Evolutionary conservation across 1,139 yeast species (phyloP).

Genomic region (Yamadazyma friedrichii): DNA sequence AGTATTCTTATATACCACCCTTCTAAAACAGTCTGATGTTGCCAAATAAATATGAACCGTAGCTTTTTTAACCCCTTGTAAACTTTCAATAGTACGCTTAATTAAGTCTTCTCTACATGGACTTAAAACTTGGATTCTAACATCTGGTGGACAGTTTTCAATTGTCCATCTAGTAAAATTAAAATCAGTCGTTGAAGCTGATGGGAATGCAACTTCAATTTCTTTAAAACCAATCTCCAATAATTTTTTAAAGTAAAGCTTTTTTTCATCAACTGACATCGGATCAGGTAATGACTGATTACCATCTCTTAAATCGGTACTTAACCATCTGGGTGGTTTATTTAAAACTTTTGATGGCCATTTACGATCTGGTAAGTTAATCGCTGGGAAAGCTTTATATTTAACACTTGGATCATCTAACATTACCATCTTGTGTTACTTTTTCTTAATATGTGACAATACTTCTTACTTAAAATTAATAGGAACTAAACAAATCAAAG

Average conservation of each 20-base stretch:
- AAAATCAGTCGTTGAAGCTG: conserved; percentile 50
- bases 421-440: conserved; percentile 20
- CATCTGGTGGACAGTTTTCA: conserved; percentile 47
- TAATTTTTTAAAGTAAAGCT: conserved; percentile 44
- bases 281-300: conserved; percentile 52
- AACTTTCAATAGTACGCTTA: conserved; percentile 45
- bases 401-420: conserved; percentile 42
- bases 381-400: conserved; percentile 37
- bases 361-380: conserved; percentile 38
- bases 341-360: conserved; percentile 43
- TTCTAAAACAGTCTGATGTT: conserved; percentile 46
- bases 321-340: conserved; percentile 49
- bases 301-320: conserved; percentile 51
- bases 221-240: conserved; percentile 48
- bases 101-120: conserved; percentile 47
- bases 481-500: too few relatives aligned
- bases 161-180: conserved; percentile 50
- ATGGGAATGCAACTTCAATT: conserved; percentile 49
- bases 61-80: conserved; percentile 47
- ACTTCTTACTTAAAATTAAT: too few relatives aligned
- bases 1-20: conserved; percentile 45
- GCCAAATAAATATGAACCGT: conserved; percentile 49
- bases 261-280: conserved; percentile 46
- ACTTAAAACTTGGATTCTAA: conserved; percentile 46
- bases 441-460: too few relatives aligned